These are phyloP conservation scores for Fusarium stilboides DNA, from an alignment of 2,329 filamentous ascomycete species.

Conservation along the genomic window DNA sequence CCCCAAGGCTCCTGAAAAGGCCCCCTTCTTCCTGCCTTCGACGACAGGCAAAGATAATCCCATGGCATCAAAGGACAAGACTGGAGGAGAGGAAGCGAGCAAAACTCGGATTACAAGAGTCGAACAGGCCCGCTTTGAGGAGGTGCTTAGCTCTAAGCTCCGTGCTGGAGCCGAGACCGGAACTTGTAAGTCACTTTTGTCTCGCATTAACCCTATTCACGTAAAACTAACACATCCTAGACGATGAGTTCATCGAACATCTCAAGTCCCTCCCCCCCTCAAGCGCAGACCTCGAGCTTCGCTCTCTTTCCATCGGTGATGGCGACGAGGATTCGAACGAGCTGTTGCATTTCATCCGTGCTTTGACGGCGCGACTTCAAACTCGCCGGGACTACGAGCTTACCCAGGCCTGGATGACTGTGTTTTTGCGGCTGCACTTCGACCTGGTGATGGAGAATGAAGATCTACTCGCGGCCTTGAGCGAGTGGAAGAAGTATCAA, in stretches of 20 bases:
- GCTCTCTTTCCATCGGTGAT: conserved; percentile 74
- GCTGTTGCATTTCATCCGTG: conserved; percentile 83
- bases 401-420: conserved; percentile 96
- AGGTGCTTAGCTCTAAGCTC: conserved; percentile 72
- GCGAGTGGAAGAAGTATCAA: conserved; percentile 80
- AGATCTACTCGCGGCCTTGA: conserved; percentile 71
- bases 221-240: conserved; percentile 56
- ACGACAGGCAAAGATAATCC: conserved; percentile 64
- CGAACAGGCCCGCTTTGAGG: conserved; percentile 70
- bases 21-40: conserved; percentile 93
- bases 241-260: conserved; percentile 79
- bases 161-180: conserved; percentile 67
- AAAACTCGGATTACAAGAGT: conserved; percentile 79
- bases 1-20: conserved; percentile 92
- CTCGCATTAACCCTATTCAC: neutral
- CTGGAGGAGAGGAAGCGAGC: conserved; percentile 60
- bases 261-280: conserved; percentile 87
- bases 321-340: conserved; percentile 74
- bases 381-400: conserved; percentile 89
- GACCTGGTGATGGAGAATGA: conserved; percentile 68
- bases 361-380: conserved; percentile 79
- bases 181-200: conserved; percentile 69
- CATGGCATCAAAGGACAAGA: conserved; percentile 55
- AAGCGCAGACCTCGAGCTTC: conserved; percentile 90
- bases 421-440: conserved; percentile 87